These are phyloP conservation scores for Phialocephala subalpina DNA, from an alignment of 2,329 filamentous ascomycete species.

Conservation along the genomic window DNA sequence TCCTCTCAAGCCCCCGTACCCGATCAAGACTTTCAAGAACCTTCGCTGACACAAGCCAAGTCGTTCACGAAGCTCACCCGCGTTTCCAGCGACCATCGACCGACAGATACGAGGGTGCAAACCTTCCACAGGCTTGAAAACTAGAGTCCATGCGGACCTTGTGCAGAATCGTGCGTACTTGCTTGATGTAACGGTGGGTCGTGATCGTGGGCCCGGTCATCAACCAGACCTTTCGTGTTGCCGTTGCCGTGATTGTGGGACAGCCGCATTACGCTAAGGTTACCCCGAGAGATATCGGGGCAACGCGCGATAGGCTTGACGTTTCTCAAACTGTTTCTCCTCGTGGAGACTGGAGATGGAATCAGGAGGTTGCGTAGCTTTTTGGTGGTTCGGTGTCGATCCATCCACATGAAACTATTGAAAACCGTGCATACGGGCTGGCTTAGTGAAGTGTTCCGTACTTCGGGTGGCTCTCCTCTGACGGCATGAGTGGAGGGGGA, in stretches of 20 bases:
- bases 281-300: not conserved
- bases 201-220: not conserved
- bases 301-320: not conserved
- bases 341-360: not conserved
- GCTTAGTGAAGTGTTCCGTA: not conserved
- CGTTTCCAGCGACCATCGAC: not conserved
- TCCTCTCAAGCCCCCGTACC: not conserved
- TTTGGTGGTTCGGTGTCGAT: not conserved
- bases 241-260: not conserved
- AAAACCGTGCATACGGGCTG: constrained; percentile 3
- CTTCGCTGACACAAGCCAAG: not conserved
- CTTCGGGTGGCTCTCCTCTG: not conserved
- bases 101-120: not conserved
- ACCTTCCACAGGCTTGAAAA: too few relatives aligned
- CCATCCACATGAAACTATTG: constrained; percentile 3
- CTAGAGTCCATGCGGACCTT: not conserved
- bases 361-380: not conserved
- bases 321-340: not conserved
- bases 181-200: not conserved
- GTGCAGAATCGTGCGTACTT: not conserved
- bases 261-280: too few relatives aligned
- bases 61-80: not conserved
- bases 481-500: not conserved
- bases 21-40: not conserved
- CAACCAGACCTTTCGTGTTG: too few relatives aligned